Base-by-base conservation (phyloP, 805 yeast genomes). In the Wickerhamiella dianesei region DNA sequence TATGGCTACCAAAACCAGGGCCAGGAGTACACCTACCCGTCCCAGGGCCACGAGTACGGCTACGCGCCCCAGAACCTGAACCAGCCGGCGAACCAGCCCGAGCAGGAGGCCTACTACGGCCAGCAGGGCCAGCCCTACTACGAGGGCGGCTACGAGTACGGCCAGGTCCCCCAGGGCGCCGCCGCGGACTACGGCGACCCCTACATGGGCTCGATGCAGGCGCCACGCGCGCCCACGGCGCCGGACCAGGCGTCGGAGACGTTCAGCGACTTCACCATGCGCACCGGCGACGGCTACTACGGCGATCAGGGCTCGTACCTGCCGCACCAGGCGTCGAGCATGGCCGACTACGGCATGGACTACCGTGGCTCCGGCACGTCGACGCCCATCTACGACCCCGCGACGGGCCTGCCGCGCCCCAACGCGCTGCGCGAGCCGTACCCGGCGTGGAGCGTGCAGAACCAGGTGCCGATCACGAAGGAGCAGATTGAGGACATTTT, bases 361-460 rank as follows among this genome's bases (percentile, higher is more conserved):
- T 61, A 59, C 48, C 63, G 58, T 46, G 54, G 59, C 47, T 51
- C 53, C 17, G 96, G 96, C 51, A 85, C 95, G 40, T 85, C 95
- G 1, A 92, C 98, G 39, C 97, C 98, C 18, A 77, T 85, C 56
- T 83, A 83, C 61, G 94, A 92, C 37, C 77, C 48, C 44, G 74
- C 72, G 50, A 72, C 70, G 45, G 80, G 85, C 63, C 8, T 29
- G 45, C 46, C 43, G 37, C 21, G 43, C 46, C 17, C 41, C 14
- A 73, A 58, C 47, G 16, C 52, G 51, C 21, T 55, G 63, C 77
- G 87, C 41, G 92, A 92, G 65, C 99, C 98, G 32, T 92, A 89
- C 65, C 98, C 99, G 40, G 97, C 98, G 44, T 92, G 98, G 98
- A 84, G 96, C 21, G 94, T 94, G 42, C 97, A 92, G 66, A 88